These are phyloP conservation scores for Yamadazyma mexicana DNA, from an alignment of 1,139 yeast genomes.

Conservation along the genomic window DNA sequence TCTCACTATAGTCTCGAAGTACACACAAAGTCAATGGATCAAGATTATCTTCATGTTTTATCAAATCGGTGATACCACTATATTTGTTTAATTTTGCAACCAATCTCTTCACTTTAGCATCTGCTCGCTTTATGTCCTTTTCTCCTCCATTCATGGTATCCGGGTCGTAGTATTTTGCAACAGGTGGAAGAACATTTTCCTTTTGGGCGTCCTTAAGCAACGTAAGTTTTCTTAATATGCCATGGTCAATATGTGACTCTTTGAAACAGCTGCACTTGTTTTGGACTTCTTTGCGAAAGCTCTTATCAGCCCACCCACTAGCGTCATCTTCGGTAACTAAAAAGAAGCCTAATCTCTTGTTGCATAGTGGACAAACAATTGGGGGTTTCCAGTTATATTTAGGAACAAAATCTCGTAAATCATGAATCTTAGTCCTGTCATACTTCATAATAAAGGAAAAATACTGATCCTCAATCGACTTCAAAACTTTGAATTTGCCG, in stretches of 20 bases:
- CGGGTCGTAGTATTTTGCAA: not conserved
- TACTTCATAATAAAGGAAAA: no score
- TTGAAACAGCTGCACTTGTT: not conserved
- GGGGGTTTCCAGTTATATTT: no score
- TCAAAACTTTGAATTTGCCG: no score
- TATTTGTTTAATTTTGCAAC: no score
- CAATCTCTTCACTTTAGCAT: no score
- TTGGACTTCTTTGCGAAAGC: not conserved
- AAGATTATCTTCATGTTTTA: not conserved
- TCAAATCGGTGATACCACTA: not conserved
- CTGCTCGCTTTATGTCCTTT: no score
- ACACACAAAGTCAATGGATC: not conserved
- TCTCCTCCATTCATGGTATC: not conserved
- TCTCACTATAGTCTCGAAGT: conserved; percentile 6
- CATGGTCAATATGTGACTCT: not conserved
- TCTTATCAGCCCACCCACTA: not conserved
- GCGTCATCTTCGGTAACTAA: no score
- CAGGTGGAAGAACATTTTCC: not conserved
- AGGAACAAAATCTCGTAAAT: no score
- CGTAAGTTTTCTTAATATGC: not conserved
- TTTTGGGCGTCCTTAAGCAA: not conserved
- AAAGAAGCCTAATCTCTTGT: no score
- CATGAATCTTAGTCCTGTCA: no score
- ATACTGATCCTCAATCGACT: no score
- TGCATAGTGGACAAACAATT: no score